Evolutionary conservation across 257 asterid species (phyloP), one percentile per base, ranked within the genome.

Genomic region (Cruciata laevipes): DNA sequence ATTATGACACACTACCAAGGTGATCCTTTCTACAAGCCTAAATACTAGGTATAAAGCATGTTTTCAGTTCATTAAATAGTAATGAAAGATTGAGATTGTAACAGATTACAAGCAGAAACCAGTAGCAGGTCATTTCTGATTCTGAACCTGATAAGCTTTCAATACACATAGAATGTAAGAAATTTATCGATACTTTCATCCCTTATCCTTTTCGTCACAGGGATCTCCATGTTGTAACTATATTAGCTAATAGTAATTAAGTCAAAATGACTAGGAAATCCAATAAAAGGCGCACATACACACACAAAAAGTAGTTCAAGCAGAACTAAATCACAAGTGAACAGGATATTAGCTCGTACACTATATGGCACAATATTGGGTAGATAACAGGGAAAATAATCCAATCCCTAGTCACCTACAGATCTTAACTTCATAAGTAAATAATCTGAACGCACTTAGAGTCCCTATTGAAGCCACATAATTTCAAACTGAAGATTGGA

Each of bases 401-500:
- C 53, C 20, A 47, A 14, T 1, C 44, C 51, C 51, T 42, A 42
- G 51, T 42, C 20, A 14, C n/a, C 55, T 47, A 47, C 20, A 47
- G 55, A 17, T 47, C 55, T 47, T 47, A 47, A 17, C 20, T 47
- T 47, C 20, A 47, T 0, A 47, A 31, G 27, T 7, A 60, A 2
- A 16, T 42, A 60, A 60, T 47, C 16, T 47, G 55, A 47, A 47
- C 5, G 8, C 47, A 33, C 17, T 18, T 7, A 16, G 23, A n/a
- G 68, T 57, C 27, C 27, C 9, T 32, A 25, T 37, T 63, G 44
- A 68, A 25, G 59, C 60, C 52, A 20, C 53, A 47, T 32, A 35
- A 60, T 61, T 72, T 61, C 66, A 25, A 68, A 24, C 72, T 73
- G 40, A 67, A 56, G 58, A 69, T 17, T 21, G 6, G 52, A 63